phyloP scores from a whole-genome alignment of 768 basidiomycete species.

The Trametes cinnabarina region DNA sequence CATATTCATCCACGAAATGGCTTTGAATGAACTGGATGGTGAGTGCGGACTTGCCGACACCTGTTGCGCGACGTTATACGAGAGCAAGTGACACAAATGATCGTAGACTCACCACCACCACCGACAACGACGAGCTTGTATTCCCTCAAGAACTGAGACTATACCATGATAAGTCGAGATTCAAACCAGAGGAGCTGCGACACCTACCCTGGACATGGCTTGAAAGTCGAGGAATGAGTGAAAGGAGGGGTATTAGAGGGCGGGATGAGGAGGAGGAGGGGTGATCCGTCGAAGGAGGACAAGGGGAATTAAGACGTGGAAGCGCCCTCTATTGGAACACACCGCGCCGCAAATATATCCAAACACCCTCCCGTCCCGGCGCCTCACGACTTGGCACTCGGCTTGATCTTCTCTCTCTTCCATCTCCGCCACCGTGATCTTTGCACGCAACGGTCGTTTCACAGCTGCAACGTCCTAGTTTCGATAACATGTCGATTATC shows the following conservation, averaged over 20 bases:
- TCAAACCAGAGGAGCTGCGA: background rate
- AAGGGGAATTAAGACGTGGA: slow-evolving; percentile 13
- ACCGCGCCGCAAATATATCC: slow-evolving; percentile 10
- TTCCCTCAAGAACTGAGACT: slow-evolving; percentile 91
- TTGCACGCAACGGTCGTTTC: no score
- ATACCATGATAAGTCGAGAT: background rate
- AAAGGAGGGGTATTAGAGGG: slow-evolving; percentile 15
- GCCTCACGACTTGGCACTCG: slow-evolving; percentile 6
- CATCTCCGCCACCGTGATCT: background rate
- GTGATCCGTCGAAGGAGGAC: slow-evolving; percentile 21
- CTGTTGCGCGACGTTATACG: slow-evolving; percentile 27
- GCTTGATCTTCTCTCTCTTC: background rate
- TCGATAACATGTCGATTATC: background rate
- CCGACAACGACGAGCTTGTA: slow-evolving; percentile 99
- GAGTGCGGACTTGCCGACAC: slow-evolving; percentile 85
- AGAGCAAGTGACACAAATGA: background rate
- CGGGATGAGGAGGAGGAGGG: slow-evolving; percentile 13
- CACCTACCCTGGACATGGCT: slow-evolving; percentile 36
- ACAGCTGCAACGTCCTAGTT: background rate
- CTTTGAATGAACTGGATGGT: slow-evolving; percentile 99
- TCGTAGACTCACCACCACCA: slow-evolving; percentile 73
- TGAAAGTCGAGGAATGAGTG: slow-evolving; percentile 1
- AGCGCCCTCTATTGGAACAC: slow-evolving; percentile 13
- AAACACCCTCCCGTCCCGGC: slow-evolving; percentile 9
- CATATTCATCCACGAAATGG: slow-evolving; percentile 89